These are phyloP conservation scores for Botrytis sinoallii DNA, from an alignment of 2,329 filamentous ascomycete genomes.

Conservation along the genomic window DNA sequence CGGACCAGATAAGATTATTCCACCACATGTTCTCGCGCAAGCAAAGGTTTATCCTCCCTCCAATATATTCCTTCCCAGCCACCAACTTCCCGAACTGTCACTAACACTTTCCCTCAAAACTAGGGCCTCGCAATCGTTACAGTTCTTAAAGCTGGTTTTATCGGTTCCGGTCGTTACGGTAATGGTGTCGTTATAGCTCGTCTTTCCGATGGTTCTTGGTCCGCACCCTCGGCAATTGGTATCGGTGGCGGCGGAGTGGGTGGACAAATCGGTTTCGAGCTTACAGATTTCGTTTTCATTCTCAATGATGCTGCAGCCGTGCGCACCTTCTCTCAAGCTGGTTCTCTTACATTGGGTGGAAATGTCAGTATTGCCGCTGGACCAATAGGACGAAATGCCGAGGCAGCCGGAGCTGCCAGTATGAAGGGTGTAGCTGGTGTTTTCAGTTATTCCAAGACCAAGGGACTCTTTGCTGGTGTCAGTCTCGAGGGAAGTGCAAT, in stretches of 20 bases:
- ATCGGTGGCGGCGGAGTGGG: constrained; percentile 80
- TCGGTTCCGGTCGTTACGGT: constrained; percentile 77
- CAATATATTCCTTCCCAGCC: background rate
- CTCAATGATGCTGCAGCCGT: constrained; percentile 89
- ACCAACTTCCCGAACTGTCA: background rate
- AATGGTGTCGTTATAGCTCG: constrained; percentile 80
- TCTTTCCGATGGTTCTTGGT: constrained; percentile 74
- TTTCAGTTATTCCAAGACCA: constrained; percentile 97
- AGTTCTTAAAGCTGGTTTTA: constrained; percentile 82
- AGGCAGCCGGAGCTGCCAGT: constrained; percentile 91
- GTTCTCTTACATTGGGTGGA: constrained; percentile 87
- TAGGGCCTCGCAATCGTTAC: constrained; percentile 80
- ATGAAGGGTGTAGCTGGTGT: constrained; percentile 85
- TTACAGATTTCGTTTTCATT: constrained; percentile 97
- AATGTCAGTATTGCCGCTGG: constrained; percentile 96
- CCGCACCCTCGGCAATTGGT: constrained; percentile 75
- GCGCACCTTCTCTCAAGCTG: constrained; percentile 88
- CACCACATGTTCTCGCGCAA: constrained; percentile 80
- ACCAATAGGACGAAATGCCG: constrained; percentile 89
- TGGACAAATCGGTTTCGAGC: constrained; percentile 81
- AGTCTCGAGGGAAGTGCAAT: constrained; percentile 90
- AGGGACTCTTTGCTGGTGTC: constrained; percentile 93
- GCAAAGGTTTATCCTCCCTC: constrained; percentile 65
- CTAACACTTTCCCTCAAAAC: constrained; percentile 20
- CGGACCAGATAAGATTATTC: constrained; percentile 95